Percentiles rank a stretch among this genome's conserved stretches.
Evolutionary conservation across 2,329 filamentous ascomycete genomes (phyloP).

Genomic region (Sphaceloma murrayae): DNA sequence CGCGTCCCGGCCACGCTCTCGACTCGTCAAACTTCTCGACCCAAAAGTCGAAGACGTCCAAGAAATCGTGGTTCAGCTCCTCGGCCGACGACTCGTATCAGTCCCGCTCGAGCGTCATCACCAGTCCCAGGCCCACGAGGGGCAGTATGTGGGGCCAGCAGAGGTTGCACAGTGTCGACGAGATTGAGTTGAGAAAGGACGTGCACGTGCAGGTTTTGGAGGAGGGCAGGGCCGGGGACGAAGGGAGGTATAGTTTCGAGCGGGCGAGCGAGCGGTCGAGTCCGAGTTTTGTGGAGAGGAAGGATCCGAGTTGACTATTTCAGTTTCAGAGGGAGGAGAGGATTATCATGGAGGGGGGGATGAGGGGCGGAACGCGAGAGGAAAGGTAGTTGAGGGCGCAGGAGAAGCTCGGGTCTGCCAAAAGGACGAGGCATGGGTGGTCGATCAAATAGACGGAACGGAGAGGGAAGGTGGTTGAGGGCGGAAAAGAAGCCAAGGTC

Average conservation of each 20-base stretch:
- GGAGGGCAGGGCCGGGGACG: slow-evolving; percentile 30
- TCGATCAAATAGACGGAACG: too few species aligned
- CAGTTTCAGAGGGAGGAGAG: neutral
- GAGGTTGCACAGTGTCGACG: neutral
- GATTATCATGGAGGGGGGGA: too few species aligned
- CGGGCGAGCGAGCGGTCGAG: neutral
- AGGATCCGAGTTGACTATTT: slow-evolving; percentile 8
- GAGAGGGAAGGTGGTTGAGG: too few species aligned
- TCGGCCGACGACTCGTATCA: neutral
- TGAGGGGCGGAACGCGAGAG: neutral
- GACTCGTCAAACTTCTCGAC: neutral
- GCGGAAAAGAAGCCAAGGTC: neutral
- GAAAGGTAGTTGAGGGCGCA: too few species aligned
- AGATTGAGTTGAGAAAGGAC: slow-evolving; percentile 15
- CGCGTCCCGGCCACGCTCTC: slow-evolving; percentile 4
- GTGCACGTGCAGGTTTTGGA: slow-evolving; percentile 10
- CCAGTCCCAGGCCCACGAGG: neutral
- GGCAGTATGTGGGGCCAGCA: neutral
- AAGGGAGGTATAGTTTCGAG: neutral
- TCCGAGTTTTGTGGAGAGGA: slow-evolving; percentile 1
- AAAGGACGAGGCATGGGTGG: neutral
- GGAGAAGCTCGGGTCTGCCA: too few species aligned
- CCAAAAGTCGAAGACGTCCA: neutral
- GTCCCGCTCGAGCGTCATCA: neutral
- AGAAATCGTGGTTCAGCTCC: slow-evolving; percentile 15